Percentiles rank a stretch among this genome's conserved stretches.
These are phyloP conservation scores for Sorghum bicolor DNA, from an alignment of 176 grass and related monocot species.

Conservation along the genomic window Sorghum_bicolor_NCBIv3 NC_012873.2:68034001-68034500, in stretches of 20 bases:
- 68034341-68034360: constrained; percentile 23
- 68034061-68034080: background rate
- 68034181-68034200: background rate
- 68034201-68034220: constrained; percentile 27
- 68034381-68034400: background rate
- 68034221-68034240: constrained; percentile 77
- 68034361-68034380: background rate
- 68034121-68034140: constrained; percentile 22
- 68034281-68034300: constrained; percentile 73
- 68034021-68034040: constrained; percentile 29
- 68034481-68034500: background rate
- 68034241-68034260: constrained; percentile 92
- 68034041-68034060: constrained; percentile 12
- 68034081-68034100: constrained; percentile 59
- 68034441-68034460: background rate
- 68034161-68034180: background rate
- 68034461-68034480: background rate
- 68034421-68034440: background rate
- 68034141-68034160: constrained; percentile 5
- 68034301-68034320: constrained; percentile 10
- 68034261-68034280: constrained; percentile 69
- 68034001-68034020: constrained; percentile 39
- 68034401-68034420: background rate
- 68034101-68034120: constrained; percentile 76
- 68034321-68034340: constrained; percentile 13